Evolutionary conservation across 371 early-diverging fungal genomes (phyloP), one percentile per base, ranked within the genome.

Genomic region (Apophysomyces ossiformis): DNA sequence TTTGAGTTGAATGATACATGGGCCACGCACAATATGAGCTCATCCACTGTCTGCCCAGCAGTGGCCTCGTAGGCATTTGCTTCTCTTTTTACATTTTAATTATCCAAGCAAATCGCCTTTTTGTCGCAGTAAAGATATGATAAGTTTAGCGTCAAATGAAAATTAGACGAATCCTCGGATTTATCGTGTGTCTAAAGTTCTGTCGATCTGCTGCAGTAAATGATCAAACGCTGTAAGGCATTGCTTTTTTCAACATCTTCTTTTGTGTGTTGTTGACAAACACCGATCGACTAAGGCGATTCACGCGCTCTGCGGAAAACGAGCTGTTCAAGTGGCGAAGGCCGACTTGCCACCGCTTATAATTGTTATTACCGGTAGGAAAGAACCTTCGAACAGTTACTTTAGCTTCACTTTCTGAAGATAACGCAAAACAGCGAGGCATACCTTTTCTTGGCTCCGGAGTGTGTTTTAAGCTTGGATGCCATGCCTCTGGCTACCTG

Each of bases 361-460:
- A 82, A 62, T 82, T 77, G 26, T 77, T 78, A 57, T 76, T 79
- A 35, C 72, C 63, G 5, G 78, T 79, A 54, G 83, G 83, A 12
- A 79, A 68, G 58, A 82, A 79, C 72, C 82, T 82, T 26, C 32
- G 0, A 26, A 26, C 2, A 26, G 32, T 26, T 26, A 2, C 32
- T 26, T 26, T 26, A 26, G 32, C 32, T 26, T 26, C 32, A 65
- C 13, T n/a, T 11, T 41, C 7, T 9, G 35, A 21, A 57, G 26
- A 37, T 1, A 36, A 56, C 37, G 32, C 32, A 63, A 47, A 50
- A 46, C 5, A 44, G 5, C 7, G 7, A 18, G 11, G 50, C 7
- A 35, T 70, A 76, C 81, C 83, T 73, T 66, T 83, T 83, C 63
- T 80, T 81, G 35, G 83, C 83, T 37, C 83, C 81, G 16, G 83